These are phyloP conservation scores for Sporothrix euskadiensis DNA, from an alignment of 2,329 filamentous ascomycete species.

Conservation along the genomic window DNA sequence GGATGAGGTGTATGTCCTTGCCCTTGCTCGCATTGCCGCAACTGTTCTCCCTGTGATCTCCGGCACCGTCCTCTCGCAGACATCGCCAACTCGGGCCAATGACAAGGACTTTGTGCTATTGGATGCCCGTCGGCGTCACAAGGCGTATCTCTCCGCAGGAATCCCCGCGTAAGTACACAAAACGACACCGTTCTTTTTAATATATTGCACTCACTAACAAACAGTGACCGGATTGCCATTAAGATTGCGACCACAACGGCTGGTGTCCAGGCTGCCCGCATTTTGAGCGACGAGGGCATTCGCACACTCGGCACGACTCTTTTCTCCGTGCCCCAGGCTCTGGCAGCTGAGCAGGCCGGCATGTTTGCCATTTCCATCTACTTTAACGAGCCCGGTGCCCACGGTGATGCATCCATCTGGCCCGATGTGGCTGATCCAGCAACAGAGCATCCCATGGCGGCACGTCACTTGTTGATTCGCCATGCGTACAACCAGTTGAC, in stretches of 20 bases:
- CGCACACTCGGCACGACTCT: not conserved
- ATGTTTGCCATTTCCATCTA: constrained; percentile 23
- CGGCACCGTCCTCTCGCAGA: not conserved
- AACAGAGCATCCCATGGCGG: constrained; percentile 8
- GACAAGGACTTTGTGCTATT: not conserved
- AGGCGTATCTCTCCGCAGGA: not conserved
- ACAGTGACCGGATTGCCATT: not conserved
- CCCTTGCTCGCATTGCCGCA: constrained; percentile 16
- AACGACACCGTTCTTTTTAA: not conserved
- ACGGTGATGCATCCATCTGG: constrained; percentile 18
- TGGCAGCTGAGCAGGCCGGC: constrained; percentile 8
- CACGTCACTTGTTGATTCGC: constrained; percentile 12
- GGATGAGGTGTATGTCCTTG: constrained; percentile 18
- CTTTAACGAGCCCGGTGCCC: constrained; percentile 14
- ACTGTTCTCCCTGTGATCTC: constrained; percentile 12
- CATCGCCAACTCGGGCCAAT: not conserved
- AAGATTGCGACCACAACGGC: not conserved
- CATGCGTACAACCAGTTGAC: constrained; percentile 9
- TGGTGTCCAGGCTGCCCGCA: not conserved
- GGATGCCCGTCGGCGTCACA: not conserved
- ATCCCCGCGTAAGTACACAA: not conserved
- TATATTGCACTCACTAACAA: not conserved
- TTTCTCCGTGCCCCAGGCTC: constrained; percentile 5
- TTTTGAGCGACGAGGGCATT: not conserved
- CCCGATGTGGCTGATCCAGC: constrained; percentile 10